Evolutionary conservation across 495 filamentous ascomycete species (phyloP).

Genomic region (Tuber indicum): DNA sequence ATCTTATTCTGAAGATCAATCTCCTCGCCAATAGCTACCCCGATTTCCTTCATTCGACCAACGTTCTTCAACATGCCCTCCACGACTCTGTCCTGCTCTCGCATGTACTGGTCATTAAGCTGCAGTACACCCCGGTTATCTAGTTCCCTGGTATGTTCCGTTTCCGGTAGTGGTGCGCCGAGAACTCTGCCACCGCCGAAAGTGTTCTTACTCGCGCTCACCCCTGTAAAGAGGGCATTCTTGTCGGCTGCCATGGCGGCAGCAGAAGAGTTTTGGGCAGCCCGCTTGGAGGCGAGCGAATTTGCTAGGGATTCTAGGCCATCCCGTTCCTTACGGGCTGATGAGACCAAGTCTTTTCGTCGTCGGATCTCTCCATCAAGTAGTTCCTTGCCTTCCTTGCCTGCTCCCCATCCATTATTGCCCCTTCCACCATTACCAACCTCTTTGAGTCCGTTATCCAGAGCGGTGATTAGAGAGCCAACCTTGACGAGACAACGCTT

Average conservation of each 20-base stretch:
- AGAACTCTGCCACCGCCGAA: slow-evolving; percentile 59
- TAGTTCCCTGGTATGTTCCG: slow-evolving; percentile 74
- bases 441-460: slow-evolving; percentile 64
- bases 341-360: slow-evolving; percentile 68
- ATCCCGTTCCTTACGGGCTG: slow-evolving; percentile 75
- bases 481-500: slow-evolving; percentile 76
- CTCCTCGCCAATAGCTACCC: slow-evolving; percentile 75
- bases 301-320: slow-evolving; percentile 74
- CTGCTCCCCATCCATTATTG: slow-evolving; percentile 41
- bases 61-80: slow-evolving; percentile 70
- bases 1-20: slow-evolving; percentile 76
- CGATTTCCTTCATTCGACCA: slow-evolving; percentile 75
- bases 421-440: slow-evolving; percentile 44
- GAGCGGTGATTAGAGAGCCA: slow-evolving; percentile 56
- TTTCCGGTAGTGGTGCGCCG: slow-evolving; percentile 71
- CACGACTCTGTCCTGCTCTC: slow-evolving; percentile 77
- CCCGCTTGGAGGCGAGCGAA: slow-evolving; percentile 52
- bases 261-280: slow-evolving; percentile 43
- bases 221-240: slow-evolving; percentile 49
- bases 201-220: slow-evolving; percentile 24
- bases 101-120: slow-evolving; percentile 75
- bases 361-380: slow-evolving; percentile 85
- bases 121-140: slow-evolving; percentile 86
- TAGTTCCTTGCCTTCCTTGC: slow-evolving; percentile 47
- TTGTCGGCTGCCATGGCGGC: slow-evolving; percentile 53